Conservation (phyloP, 805 yeast genomes). For the Teunomyces gatunensis region DNA sequence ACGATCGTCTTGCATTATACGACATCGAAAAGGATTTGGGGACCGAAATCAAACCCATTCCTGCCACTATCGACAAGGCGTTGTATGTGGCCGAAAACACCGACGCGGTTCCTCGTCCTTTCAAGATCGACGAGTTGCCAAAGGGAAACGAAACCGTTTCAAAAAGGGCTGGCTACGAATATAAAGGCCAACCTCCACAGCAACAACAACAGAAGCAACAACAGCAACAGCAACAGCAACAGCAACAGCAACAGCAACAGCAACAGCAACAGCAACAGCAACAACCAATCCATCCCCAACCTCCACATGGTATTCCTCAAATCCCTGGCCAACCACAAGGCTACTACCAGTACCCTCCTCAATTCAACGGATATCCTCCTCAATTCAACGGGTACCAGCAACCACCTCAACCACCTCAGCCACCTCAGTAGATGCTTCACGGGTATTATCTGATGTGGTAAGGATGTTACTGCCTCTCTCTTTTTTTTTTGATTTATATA, state of each 20-base stretch:
- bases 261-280: constrained; percentile 6
- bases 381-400: constrained; percentile 20
- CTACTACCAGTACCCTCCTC: constrained; percentile 20
- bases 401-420: constrained; percentile 15
- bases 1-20: constrained; percentile 89
- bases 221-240: constrained; percentile 8
- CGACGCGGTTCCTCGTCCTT: constrained; percentile 81
- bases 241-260: constrained; percentile 6
- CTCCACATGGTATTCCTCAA: constrained; percentile 12
- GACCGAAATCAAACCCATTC: constrained; percentile 95
- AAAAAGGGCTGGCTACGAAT: constrained; percentile 36
- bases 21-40: constrained; percentile 97
- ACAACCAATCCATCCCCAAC: constrained; percentile 14
- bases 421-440: constrained; percentile 12
- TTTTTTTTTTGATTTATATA: constrained; percentile 1
- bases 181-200: constrained; percentile 45
- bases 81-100: constrained; percentile 84
- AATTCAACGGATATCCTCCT: constrained; percentile 26
- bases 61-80: constrained; percentile 84
- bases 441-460: too few relatives aligned
- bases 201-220: constrained; percentile 7
- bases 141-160: constrained; percentile 36
- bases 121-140: constrained; percentile 66
- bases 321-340: constrained; percentile 15
- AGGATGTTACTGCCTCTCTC: background rate